Evolutionary conservation across 805 yeast genomes (phyloP), one percentile per base, ranked within the genome.

Genomic region (Candida bentonensis): DNA sequence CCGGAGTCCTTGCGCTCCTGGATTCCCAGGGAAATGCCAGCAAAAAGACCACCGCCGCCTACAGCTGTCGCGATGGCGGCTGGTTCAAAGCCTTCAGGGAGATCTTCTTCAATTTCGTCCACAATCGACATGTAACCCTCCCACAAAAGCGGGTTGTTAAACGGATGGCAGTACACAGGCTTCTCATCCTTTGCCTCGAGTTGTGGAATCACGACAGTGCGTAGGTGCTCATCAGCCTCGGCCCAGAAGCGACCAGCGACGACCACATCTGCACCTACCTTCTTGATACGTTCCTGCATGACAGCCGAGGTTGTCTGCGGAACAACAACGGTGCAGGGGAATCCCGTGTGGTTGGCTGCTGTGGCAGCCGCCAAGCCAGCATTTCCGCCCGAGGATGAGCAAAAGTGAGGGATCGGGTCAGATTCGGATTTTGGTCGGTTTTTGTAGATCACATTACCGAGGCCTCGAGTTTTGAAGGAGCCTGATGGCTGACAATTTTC

Each of bases 341-440:
- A 36, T 2, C 79, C 79, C 57, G 82, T 65, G 43, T 75, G 72
- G 46, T 73, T 75, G 2, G 96, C 94, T 15, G 94, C 82, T 58
- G 65, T 84, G 0, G 96, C 96, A 15, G 87, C 95, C 49, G 97
- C 97, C 55, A 87, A 89, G 2, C 97, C 97, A 49, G 94, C 97
- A 61, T 89, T 89, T 30, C 97, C 97, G 3, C 96, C 97, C 17
- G 95, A 85, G 54, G 94, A 86, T 0, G 95, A 94, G 62, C 84
- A 82, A 51, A 87, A 54, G 42, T 56, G 58, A 2, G 51, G 49
- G 21, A 40, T 22, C 3, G 44, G 46, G 42, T 33, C 41, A 15
- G 28, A 33, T 26, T 88, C 57, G 86, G 89, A 39, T 66, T 65
- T 51, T 79, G 50, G 50, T 74, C 70, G 41, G 40, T 39, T 41